Conservation (phyloP, 345 rosid genomes). For the Rhizophora apiculata region DNA sequence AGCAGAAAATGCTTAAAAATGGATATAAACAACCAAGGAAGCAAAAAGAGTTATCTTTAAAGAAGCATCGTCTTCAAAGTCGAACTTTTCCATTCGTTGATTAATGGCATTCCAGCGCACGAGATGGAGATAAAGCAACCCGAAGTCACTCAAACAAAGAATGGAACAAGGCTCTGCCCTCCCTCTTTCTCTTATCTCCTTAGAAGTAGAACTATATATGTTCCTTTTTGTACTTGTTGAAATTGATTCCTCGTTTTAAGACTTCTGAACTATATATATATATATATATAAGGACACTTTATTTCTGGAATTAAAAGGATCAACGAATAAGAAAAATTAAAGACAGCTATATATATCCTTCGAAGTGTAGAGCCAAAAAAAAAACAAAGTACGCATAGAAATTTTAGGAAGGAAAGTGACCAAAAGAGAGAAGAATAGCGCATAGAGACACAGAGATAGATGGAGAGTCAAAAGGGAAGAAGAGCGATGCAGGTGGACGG, state of each 20-base stretch:
- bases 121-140: neutral
- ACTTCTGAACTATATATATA: neutral
- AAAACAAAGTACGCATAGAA: neutral
- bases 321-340: neutral
- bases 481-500: conserved; percentile 29
- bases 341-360: neutral
- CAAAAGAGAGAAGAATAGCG: neutral
- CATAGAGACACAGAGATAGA: neutral
- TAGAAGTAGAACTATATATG: neutral
- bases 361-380: neutral
- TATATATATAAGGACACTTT: neutral
- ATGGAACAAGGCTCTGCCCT: neutral
- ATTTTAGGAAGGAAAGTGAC: neutral
- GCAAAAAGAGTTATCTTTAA: conserved; percentile 18
- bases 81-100: neutral
- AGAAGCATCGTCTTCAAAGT: conserved; percentile 9
- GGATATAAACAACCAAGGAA: neutral
- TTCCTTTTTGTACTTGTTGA: neutral
- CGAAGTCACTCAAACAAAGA: neutral
- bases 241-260: conserved; percentile 3
- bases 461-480: neutral
- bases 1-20: neutral
- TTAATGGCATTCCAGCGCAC: neutral
- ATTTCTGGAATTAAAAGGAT: neutral
- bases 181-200: neutral